Base-by-base conservation (phyloP, 2,329 filamentous ascomycete genomes). In the Ophiostoma tasmaniense region DNA sequence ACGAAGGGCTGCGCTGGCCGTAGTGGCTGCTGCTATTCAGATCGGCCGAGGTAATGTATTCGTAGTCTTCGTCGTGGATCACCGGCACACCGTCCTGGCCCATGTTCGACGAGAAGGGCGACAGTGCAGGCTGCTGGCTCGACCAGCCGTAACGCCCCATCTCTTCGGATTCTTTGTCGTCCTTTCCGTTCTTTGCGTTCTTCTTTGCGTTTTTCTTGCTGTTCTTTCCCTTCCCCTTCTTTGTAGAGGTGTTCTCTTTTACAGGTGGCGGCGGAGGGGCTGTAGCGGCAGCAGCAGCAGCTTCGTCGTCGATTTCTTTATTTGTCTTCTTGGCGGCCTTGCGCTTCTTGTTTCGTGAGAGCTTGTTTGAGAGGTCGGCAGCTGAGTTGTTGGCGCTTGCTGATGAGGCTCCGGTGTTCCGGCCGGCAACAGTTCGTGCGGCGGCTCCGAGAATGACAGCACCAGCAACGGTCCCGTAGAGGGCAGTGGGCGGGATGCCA, bases 1-100 rank as follows among this genome's bases (percentile, higher is more conserved):
- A 70, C 35, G 64, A 66, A 42, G 59, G 65, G 6, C 30, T 22
- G 22, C 33, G 20, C n/a, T 35, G 35, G 35, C 28, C 68, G 22
- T 28, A 76, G 75, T 76, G 71, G 73, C 17, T 25, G 71, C 75
- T 78, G 33, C 77, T 77, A 45, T 80, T 82, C 52, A 93, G 78
- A 74, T 93, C 90, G 74, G 91, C 87, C 35, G 88, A 88, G n/a
- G 90, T 92, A 76, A 93, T 93, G 80, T 94, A 93, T 76, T 87
- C 89, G 77, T 88, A 94, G 79, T 93, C 90, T 42, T 89, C 86
- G 73, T 92, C 89, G 74, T 86, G 90, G 71, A 93, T 87, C 73
- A 92, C 89, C 74, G 87, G 90, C 70, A 93, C 88, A 59, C 82
- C 80, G 64, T 80, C 80, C 17, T 75, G 73, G 50, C 80, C 77